Percentiles rank a stretch among this genome's conserved stretches.
These are phyloP conservation scores for Venustampulla echinocandica DNA, from an alignment of 495 filamentous ascomycete genomes.

Conservation along the genomic window DNA sequence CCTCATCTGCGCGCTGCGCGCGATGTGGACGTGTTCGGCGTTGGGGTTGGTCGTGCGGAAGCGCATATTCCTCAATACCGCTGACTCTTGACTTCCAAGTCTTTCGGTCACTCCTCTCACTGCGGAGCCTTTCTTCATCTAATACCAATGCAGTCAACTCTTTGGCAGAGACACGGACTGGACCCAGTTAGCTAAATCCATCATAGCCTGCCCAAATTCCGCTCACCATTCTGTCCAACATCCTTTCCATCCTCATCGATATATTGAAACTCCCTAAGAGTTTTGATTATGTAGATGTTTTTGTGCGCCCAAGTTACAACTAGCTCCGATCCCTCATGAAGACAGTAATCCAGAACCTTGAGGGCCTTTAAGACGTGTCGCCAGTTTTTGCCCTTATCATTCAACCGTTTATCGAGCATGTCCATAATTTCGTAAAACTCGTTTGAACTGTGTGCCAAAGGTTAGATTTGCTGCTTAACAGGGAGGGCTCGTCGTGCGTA, in stretches of 20 bases:
- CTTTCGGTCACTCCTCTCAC: slow-evolving; percentile 84
- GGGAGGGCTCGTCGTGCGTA: slow-evolving; percentile 37
- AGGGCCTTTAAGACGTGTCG: slow-evolving; percentile 95
- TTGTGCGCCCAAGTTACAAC: slow-evolving; percentile 97
- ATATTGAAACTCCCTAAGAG: slow-evolving; percentile 90
- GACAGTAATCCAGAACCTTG: slow-evolving; percentile 95
- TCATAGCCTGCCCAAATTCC: slow-evolving; percentile 11
- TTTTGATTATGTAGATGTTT: slow-evolving; percentile 98
- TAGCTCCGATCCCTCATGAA: slow-evolving; percentile 94
- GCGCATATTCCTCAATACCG: slow-evolving; percentile 76
- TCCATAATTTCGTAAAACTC: slow-evolving; percentile 99
- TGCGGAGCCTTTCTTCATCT: slow-evolving; percentile 89
- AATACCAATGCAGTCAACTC: slow-evolving; percentile 90
- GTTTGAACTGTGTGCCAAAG: slow-evolving; percentile 52
- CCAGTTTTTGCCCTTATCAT: slow-evolving; percentile 99
- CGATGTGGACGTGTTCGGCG: slow-evolving; percentile 28
- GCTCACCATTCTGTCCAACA: slow-evolving; percentile 86
- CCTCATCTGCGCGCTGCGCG: slow-evolving; percentile 56
- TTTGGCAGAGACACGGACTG: slow-evolving; percentile 92
- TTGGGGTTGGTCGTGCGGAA: slow-evolving; percentile 31
- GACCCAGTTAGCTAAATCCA: slow-evolving; percentile 14
- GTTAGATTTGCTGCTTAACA: not conserved
- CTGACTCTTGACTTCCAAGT: slow-evolving; percentile 94
- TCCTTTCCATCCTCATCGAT: slow-evolving; percentile 91
- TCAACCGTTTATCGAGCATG: slow-evolving; percentile 98